These are phyloP conservation scores for Capsicum pubescens DNA, from an alignment of 257 asterid species.

Conservation along the genomic window DNA sequence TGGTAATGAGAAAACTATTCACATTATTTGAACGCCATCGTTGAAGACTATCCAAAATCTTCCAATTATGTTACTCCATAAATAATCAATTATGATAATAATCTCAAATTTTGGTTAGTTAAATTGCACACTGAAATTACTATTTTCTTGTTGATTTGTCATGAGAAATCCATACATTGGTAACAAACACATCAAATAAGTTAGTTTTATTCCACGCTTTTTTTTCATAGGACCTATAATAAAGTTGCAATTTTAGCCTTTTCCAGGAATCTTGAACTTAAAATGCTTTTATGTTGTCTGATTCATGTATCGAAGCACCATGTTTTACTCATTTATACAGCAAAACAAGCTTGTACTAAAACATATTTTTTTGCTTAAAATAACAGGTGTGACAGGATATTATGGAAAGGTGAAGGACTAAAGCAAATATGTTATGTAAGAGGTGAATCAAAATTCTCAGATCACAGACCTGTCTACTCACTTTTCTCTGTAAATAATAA, in stretches of 20 bases:
- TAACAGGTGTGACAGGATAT: slow-evolving; percentile 85
- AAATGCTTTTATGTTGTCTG: background rate
- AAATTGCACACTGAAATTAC: background rate
- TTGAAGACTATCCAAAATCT: background rate
- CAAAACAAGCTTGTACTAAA: background rate
- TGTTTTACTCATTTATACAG: background rate
- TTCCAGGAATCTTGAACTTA: background rate
- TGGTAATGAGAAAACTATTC: background rate
- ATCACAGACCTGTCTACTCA: slow-evolving; percentile 88
- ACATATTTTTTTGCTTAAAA: background rate
- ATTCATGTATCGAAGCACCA: background rate
- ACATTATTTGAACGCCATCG: background rate
- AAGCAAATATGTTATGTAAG: slow-evolving; percentile 72
- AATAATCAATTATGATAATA: background rate
- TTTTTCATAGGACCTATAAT: background rate
- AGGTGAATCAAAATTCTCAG: slow-evolving; percentile 85
- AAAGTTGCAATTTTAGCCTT: background rate
- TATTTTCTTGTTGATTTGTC: background rate
- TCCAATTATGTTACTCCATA: background rate
- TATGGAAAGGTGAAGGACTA: slow-evolving; percentile 90
- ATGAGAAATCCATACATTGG: background rate
- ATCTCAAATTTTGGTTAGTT: background rate
- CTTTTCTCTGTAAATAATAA: slow-evolving; percentile 56
- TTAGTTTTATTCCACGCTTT: slow-evolving; percentile 9
- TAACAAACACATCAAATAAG: background rate